Evolutionary conservation across 129 eudicot genomes (phyloP), one percentile per base, ranked within the genome.

Genomic region (Solidago caesia): DNA sequence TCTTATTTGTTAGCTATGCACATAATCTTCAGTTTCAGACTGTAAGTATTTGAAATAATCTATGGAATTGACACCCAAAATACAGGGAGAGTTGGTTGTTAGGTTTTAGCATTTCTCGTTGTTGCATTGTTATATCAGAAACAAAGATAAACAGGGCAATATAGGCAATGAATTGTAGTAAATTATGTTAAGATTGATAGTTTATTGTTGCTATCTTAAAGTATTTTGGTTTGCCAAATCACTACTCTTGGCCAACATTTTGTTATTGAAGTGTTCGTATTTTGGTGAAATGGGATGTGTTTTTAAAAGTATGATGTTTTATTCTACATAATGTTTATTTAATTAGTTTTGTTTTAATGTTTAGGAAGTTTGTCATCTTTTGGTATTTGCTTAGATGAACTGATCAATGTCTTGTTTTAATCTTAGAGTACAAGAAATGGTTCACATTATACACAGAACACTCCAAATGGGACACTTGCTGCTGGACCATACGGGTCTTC

Each of bases 401-500:
- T 62, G 21, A 64, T 42, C 69, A 27, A 8, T 6, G 4, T 5
- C 69, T 64, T 64, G 69, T 65, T 65, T n/a, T 44, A 8, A 16
- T 65, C 33, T n/a, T 42, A 65, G 70, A 44, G 27, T 65, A 42
- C 51, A 65, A 65, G 70, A 65, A 65, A 12, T 44, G 70, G 70
- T 49, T 42, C 70, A 27, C 70, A 65, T 15, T 44, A 44, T 44
- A 27, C 47, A 63, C 68, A 63, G 21, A 63, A 41, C 16, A 27
- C 47, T 39, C 43, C 67, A 62, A 64, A 7, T 64, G 49, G 16
- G 51, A 6, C 70, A 2, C 15, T 43, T 43, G 52, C 49, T 65
- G 33, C 13, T 9, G 29, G 70, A 15, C 33, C 52, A 13, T 42
- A 71, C 29, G 78, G 68, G 58, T 53, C 84, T 29, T 65, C 85